These are phyloP conservation scores for Quercus agrifolia DNA, from an alignment of 306 rosid genomes.

Conservation along the genomic window DNA sequence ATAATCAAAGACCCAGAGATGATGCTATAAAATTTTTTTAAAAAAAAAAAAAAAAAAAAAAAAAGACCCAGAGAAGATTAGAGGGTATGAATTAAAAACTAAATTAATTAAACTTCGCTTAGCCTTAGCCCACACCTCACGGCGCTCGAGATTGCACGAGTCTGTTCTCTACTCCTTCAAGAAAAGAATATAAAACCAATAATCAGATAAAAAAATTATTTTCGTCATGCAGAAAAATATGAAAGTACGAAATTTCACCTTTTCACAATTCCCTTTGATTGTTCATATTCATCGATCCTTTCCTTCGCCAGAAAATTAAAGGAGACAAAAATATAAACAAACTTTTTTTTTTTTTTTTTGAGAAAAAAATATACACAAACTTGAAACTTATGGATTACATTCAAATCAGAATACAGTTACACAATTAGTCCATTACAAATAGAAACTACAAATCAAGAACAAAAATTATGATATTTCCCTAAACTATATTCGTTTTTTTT, in stretches of 20 bases:
- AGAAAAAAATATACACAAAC: background rate
- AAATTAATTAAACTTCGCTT: background rate
- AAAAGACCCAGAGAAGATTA: too few relatives aligned
- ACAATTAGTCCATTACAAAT: background rate
- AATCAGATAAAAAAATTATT: background rate
- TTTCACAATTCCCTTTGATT: too few relatives aligned
- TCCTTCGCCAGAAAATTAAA: too few relatives aligned
- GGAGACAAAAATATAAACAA: background rate
- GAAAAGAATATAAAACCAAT: background rate
- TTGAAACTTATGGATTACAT: background rate
- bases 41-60: too few relatives aligned
- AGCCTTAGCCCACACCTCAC: conserved; percentile 5
- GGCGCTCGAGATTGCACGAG: conserved; percentile 13
- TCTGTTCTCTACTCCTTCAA: conserved; percentile 19
- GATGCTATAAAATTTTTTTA: too few relatives aligned
- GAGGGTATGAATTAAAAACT: too few relatives aligned
- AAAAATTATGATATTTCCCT: background rate
- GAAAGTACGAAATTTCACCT: background rate
- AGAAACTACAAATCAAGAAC: background rate
- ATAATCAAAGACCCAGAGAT: too few relatives aligned
- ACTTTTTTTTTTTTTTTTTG: background rate
- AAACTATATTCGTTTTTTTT: conserved; percentile 16
- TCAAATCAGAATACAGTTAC: background rate
- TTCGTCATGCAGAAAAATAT: background rate
- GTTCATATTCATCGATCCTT: too few relatives aligned